Conservation (phyloP, 1,284 basidiomycete genomes). For the Sporisorium graminicola region DNA sequence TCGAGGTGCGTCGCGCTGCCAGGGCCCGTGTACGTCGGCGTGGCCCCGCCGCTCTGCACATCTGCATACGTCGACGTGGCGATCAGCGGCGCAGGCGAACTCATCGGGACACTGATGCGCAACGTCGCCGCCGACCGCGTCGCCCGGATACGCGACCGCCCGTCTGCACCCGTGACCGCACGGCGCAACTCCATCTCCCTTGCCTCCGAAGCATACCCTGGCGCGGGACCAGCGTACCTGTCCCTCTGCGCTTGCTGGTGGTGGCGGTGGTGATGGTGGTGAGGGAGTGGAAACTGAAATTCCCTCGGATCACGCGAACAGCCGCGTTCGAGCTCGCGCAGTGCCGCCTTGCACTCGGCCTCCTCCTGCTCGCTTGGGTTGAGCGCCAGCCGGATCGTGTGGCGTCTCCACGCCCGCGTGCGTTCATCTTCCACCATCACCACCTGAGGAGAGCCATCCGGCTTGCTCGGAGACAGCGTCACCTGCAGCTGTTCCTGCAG, state of each 20-base stretch:
- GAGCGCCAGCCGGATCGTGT: constrained; percentile 38
- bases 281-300: too few relatives aligned
- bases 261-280: too few relatives aligned
- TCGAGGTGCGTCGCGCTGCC: constrained; percentile 23
- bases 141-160: not conserved
- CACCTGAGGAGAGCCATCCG: not conserved
- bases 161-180: not conserved
- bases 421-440: constrained; percentile 30
- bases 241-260: not conserved
- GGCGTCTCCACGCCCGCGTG: constrained; percentile 32
- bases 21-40: constrained; percentile 21
- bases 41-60: not conserved
- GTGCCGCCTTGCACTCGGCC: constrained; percentile 8
- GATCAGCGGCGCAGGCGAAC: not conserved
- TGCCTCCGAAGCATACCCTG: too few relatives aligned
- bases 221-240: too few relatives aligned
- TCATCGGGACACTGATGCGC: constrained; percentile 22
- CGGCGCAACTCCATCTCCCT: not conserved
- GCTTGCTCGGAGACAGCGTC: constrained; percentile 7
- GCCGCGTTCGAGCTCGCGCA: constrained; percentile 8
- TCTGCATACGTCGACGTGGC: not conserved
- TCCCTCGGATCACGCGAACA: too few relatives aligned
- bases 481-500: constrained; percentile 6
- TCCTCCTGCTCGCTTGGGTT: constrained; percentile 21
- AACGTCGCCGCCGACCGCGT: constrained; percentile 9